Conservation (phyloP, 225 moss, liverwort and hornwort genomes). For the Asterella californica region DNA sequence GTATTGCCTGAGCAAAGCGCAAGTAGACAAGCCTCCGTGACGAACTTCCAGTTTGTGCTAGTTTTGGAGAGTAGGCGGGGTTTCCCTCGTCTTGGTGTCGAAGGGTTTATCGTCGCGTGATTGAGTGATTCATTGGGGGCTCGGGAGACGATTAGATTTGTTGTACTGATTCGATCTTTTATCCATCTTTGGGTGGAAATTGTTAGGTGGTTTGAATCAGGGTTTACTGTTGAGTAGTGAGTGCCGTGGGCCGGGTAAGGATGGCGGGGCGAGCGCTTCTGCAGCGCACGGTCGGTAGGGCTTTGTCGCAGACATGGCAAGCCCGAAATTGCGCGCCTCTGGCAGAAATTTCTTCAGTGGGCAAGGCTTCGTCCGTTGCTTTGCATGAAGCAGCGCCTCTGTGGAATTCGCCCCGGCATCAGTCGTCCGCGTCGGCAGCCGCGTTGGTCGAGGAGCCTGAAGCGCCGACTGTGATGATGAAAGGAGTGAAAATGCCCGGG, state of each 20-base stretch:
- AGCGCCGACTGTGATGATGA: constrained; percentile 52
- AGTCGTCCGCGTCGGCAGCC: background rate
- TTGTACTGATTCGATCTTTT: background rate
- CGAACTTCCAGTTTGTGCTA: background rate
- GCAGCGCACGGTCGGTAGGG: constrained; percentile 25
- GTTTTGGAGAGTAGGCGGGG: background rate
- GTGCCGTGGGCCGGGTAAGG: background rate
- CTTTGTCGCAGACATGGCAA: constrained; percentile 27
- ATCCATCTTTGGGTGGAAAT: background rate
- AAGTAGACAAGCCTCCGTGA: background rate
- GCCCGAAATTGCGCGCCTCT: constrained; percentile 2
- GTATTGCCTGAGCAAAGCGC: background rate
- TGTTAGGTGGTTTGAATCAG: background rate
- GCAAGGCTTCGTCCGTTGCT: background rate
- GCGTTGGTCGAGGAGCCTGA: constrained; percentile 19
- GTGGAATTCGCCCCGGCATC: constrained; percentile 27
- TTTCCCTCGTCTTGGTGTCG: background rate
- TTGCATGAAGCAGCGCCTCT: background rate
- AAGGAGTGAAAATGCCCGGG: constrained; percentile 87
- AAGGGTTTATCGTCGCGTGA: background rate
- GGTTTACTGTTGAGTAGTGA: background rate
- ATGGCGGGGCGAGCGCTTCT: constrained; percentile 31
- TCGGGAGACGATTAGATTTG: background rate
- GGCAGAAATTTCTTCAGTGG: background rate
- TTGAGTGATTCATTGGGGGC: background rate